Percentiles rank a stretch among this genome's conserved stretches.
phyloP scores from a whole-genome alignment of 768 basidiomycete genomes.

The Lepiota subincarnata region DNA sequence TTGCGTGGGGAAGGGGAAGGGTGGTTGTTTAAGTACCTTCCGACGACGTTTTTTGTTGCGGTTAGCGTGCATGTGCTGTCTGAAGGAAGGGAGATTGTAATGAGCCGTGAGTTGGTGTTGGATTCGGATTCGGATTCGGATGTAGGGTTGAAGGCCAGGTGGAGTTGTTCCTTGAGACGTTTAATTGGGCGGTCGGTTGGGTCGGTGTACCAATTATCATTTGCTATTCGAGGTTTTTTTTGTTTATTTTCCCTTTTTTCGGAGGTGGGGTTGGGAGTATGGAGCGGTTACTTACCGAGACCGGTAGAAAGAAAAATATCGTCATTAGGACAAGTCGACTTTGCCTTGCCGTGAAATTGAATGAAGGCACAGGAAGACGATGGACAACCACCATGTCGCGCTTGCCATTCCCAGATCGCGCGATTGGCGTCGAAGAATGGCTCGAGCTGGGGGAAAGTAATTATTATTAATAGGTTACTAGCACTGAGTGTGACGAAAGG shows the following conservation, averaged over 20 bases:
- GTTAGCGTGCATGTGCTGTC: slow-evolving; percentile 37
- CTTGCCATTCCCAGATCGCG: slow-evolving; percentile 37
- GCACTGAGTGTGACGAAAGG: too few relatives aligned
- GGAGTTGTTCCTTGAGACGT: slow-evolving; percentile 28
- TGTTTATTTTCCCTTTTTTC: not conserved
- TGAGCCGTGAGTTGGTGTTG: slow-evolving; percentile 18
- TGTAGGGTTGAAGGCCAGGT: slow-evolving; percentile 19
- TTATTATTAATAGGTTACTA: not conserved
- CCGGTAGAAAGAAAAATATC: slow-evolving; percentile 43
- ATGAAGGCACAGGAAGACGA: slow-evolving; percentile 38
- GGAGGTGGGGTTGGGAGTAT: not conserved
- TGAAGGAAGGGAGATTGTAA: slow-evolving; percentile 36
- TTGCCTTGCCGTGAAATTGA: slow-evolving; percentile 44
- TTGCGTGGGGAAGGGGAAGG: slow-evolving; percentile 25
- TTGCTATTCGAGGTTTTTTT: slow-evolving; percentile 16
- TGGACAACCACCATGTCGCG: slow-evolving; percentile 32
- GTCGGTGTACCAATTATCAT: slow-evolving; percentile 34
- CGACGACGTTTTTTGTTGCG: slow-evolving; percentile 43
- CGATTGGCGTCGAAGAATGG: slow-evolving; percentile 39
- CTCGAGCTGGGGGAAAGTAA: slow-evolving; percentile 29
- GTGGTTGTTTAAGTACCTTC: slow-evolving; percentile 39
- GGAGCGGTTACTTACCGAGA: slow-evolving; percentile 28
- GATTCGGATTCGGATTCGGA: not conserved
- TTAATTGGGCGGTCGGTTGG: slow-evolving; percentile 29
- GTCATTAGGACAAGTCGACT: slow-evolving; percentile 32